Evolutionary conservation across 352 stramenopile species (phyloP), one percentile per base, ranked within the genome.

Genomic region (Pseudoperonospora humuli): DNA sequence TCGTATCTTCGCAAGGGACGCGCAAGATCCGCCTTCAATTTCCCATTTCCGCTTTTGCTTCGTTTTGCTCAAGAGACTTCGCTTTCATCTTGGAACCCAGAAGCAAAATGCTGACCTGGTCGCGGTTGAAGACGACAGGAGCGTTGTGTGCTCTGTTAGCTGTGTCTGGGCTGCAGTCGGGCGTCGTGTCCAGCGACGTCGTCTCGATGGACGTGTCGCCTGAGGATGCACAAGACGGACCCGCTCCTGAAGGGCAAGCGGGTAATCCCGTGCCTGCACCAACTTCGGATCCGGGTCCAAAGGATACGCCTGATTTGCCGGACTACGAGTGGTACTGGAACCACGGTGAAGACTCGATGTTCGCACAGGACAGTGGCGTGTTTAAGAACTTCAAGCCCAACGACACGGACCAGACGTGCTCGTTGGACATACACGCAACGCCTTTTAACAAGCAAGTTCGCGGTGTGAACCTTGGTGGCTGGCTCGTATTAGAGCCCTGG

Each of bases 401-500:
- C 42, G 77, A 89, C 52, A 60, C 59, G 24, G 75, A 68, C 33
- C 59, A 71, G 44, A 86, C 71, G 37, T 89, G 77, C 54, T 82
- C 74, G 3, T 53, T 74, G 33, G 77, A 89, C 43, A 72, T 55
- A 10, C 77, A 89, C 66, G 63, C 49, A 14, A 68, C 59, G 26
- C 59, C 59, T 13, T 68, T 68, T 27, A 68, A 68, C 40, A 49
- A 45, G 13, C 59, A 64, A 27, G 54, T 98, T 40, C 85, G 89
- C 24, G 91, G 92, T 17, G 89, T 92, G 13, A 97, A 97, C 58
- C 67, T 98, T 5, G 94, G 94, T 24, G 91, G 93, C 13, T 98
- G 87, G 87, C 82, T 98, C 57, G 95, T 98, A n/a, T 66, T 98
- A 19, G 95, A 98, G 68, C 88, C 90, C 13, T 98, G 92, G 92